Evolutionary conservation across 2,329 filamentous ascomycete species (phyloP).

Genomic region (Dothideomycetes sp.): DNA sequence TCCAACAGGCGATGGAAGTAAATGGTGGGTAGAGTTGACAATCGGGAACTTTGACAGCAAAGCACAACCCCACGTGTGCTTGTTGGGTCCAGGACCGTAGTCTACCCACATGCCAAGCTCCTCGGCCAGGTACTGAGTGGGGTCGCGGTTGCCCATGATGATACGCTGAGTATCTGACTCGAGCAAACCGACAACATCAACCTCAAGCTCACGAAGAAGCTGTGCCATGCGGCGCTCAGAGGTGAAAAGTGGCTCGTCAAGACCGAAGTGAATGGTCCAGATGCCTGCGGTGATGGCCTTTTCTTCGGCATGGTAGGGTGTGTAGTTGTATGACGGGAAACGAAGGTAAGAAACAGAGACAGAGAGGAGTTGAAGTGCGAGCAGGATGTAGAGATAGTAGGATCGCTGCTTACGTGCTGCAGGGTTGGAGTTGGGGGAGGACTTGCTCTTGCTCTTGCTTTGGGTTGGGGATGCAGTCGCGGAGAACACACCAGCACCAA

Average conservation of each 20-base stretch:
- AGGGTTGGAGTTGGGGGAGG: conserved; percentile 28
- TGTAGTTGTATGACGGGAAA: conserved; percentile 87
- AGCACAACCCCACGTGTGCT: conserved; percentile 94
- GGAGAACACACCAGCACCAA: conserved; percentile 77
- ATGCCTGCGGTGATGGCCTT: conserved; percentile 89
- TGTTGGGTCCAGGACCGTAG: conserved; percentile 93
- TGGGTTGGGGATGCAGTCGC: conserved; percentile 38
- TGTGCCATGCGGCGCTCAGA: conserved; percentile 83
- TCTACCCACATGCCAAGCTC: conserved; percentile 98
- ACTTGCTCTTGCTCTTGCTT: conserved; percentile 30
- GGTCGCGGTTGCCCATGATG: conserved; percentile 98
- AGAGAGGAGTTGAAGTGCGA: conserved; percentile 69
- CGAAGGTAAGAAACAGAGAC: conserved; percentile 74
- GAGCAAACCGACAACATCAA: conserved; percentile 93
- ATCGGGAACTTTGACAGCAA: conserved; percentile 96
- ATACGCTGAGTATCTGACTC: conserved; percentile 92
- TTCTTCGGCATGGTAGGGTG: conserved; percentile 76
- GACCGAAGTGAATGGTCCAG: conserved; percentile 96
- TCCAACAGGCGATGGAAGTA: conserved; percentile 84
- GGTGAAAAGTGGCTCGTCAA: conserved; percentile 98
- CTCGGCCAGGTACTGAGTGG: conserved; percentile 88
- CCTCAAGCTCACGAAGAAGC: conserved; percentile 60
- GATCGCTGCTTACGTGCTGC: conserved; percentile 44
- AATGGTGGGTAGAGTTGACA: conserved; percentile 89
- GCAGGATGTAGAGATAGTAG: conserved; percentile 62